Percentiles rank a stretch among this genome's conserved stretches.
These are phyloP conservation scores for Trypanosoma vivax DNA, from an alignment of 208 protist species.

Conservation along the genomic window DNA sequence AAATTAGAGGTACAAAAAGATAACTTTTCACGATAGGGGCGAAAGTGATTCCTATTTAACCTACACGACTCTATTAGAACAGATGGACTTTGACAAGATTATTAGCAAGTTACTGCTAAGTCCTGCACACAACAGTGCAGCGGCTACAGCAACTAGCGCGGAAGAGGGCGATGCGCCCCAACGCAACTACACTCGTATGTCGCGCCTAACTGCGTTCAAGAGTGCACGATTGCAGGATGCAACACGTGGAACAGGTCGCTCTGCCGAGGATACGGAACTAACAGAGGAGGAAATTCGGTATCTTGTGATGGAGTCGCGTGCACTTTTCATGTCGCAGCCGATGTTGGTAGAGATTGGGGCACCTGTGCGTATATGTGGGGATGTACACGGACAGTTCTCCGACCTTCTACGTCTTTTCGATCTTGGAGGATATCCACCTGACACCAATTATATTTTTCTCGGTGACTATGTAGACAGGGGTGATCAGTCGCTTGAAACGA, in stretches of 20 bases:
- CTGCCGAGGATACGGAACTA: conserved; percentile 17
- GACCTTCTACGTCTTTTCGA: conserved; percentile 96
- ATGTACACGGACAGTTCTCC: conserved; percentile 97
- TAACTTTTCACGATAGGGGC: too few relatives aligned
- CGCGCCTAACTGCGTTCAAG: conserved; percentile 32
- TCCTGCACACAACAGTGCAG: conserved; percentile 52
- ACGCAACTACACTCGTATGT: conserved; percentile 36
- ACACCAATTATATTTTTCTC: conserved; percentile 94
- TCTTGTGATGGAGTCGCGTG: conserved; percentile 67
- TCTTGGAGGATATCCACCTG: conserved; percentile 93
- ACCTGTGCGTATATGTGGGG: conserved; percentile 84
- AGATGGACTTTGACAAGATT: conserved; percentile 35
- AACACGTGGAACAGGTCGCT: background rate
- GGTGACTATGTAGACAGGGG: conserved; percentile 98
- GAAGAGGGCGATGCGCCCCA: conserved; percentile 4
- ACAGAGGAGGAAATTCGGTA: conserved; percentile 68
- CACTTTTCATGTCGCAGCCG: conserved; percentile 87
- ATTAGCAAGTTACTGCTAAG: conserved; percentile 62
- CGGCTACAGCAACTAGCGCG: background rate
- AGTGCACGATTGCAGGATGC: conserved; percentile 3
- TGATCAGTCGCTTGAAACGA: conserved; percentile 93
- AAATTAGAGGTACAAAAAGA: too few relatives aligned
- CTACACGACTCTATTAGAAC: too few relatives aligned
- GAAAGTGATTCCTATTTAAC: too few relatives aligned
- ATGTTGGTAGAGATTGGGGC: conserved; percentile 77